phyloP scores from a whole-genome alignment of 2,329 filamentous ascomycete species.

The Fusarium sublunatum region DNA sequence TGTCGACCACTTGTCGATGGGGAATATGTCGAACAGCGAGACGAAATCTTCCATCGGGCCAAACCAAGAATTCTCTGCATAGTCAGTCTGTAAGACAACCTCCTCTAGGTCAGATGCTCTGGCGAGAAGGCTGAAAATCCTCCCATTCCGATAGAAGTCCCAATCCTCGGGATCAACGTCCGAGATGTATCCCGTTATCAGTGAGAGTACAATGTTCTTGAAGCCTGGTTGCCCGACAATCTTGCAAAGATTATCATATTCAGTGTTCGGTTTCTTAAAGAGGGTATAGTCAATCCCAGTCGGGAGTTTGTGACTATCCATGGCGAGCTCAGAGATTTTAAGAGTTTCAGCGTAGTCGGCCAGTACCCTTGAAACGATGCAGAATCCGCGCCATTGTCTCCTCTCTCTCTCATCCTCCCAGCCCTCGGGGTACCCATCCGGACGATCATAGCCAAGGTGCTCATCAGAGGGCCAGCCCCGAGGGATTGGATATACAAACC shows the following conservation, averaged over 20 bases:
- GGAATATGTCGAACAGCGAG: conserved; percentile 13
- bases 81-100: background rate
- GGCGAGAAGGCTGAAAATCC: background rate
- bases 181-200: background rate
- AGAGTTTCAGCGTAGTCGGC: background rate
- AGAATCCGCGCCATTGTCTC: conserved; percentile 5
- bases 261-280: background rate
- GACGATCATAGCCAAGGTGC: background rate
- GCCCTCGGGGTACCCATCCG: no score
- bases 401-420: background rate
- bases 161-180: no score
- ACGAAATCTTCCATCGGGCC: background rate
- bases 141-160: background rate
- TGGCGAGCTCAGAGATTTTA: background rate
- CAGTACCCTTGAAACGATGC: background rate
- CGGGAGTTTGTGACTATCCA: background rate
- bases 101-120: background rate
- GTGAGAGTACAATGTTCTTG: background rate
- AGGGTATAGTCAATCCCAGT: conserved; percentile 1
- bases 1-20: fast-evolving
- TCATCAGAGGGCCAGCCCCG: background rate
- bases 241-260: conserved; percentile 2
- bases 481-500: conserved; percentile 6
- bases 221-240: background rate
- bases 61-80: background rate